Conservation (phyloP, 1,139 yeast species). For the Petasospora fabianii region DNA sequence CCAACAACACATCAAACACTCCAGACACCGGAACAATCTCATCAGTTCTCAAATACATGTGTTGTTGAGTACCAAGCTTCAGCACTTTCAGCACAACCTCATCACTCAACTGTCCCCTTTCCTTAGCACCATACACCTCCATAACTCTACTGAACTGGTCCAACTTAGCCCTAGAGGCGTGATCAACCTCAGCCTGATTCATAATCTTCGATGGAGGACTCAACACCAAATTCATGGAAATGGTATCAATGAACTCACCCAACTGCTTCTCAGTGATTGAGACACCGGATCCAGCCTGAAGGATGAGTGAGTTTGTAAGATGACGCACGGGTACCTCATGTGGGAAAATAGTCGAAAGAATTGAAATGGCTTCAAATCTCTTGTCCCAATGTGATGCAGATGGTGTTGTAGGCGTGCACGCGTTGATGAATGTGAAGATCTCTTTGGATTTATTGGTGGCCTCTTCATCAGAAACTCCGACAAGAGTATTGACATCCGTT, state of each 20-base stretch:
- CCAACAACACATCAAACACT: conserved; percentile 14
- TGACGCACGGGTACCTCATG: conserved; percentile 28
- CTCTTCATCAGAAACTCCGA: conserved; percentile 9
- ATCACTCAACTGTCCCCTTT: conserved; percentile 12
- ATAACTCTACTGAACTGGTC: conserved; percentile 11
- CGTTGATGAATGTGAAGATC: conserved; percentile 25
- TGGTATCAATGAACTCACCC: conserved; percentile 2
- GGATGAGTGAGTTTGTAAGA: conserved; percentile 9
- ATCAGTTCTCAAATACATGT: conserved; percentile 11
- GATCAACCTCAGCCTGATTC: conserved; percentile 5
- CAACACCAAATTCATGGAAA: conserved; percentile 9
- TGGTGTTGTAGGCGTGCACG: conserved; percentile 30
- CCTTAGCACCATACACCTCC: conserved; percentile 9
- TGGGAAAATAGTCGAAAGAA: conserved; percentile 39
- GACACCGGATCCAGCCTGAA: conserved; percentile 20
- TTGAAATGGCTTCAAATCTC: conserved; percentile 37
- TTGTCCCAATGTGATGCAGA: conserved; percentile 33
- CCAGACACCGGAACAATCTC: conserved; percentile 10
- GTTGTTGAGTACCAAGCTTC: conserved; percentile 23
- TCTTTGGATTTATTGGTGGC: conserved; percentile 1
- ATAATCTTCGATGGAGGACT: conserved; percentile 12
- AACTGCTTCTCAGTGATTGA: conserved; percentile 14
- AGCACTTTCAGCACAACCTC: conserved; percentile 14
- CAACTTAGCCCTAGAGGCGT: conserved; percentile 6
- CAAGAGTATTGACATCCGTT: conserved; percentile 23